Conservation (phyloP, 192 early-diverging fungal genomes). For the Jimgerdemannia flammicorona region DNA sequence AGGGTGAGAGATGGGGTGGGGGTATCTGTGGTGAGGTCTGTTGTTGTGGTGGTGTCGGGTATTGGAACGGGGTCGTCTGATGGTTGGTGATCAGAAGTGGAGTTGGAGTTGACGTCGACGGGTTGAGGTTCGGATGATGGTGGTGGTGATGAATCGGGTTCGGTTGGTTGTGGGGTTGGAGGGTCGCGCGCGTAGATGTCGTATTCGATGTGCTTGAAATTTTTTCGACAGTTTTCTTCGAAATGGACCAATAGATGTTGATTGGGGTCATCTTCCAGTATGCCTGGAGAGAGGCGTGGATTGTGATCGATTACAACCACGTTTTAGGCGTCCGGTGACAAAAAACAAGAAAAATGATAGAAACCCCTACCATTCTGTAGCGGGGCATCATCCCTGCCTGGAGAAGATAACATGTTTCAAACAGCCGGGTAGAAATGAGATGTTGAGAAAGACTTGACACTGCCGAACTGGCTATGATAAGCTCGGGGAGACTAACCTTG, state of each 20-base stretch:
- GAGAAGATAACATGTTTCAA: background rate
- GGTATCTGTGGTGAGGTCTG: too few relatives aligned
- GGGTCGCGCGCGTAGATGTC: background rate
- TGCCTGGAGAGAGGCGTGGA: background rate
- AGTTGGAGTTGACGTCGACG: background rate
- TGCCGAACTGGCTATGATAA: background rate
- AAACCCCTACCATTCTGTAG: background rate
- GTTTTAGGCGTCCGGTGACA: too few relatives aligned
- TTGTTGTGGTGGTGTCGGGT: background rate
- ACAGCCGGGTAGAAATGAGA: background rate
- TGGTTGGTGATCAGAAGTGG: background rate
- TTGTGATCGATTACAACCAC: background rate
- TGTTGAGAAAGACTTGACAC: background rate
- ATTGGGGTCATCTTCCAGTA: background rate
- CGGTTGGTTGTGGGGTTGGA: background rate
- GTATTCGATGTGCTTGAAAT: background rate
- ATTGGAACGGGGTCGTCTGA: background rate
- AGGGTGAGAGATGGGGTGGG: background rate
- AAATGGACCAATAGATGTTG: background rate
- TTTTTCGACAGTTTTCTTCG: background rate
- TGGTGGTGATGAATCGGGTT: background rate
- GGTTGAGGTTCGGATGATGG: background rate
- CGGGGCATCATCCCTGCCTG: background rate
- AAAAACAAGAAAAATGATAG: background rate
- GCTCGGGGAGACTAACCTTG: conserved; percentile 12